Conservation (phyloP, 257 asterid genomes). For the Gentiana macrophylla region DNA sequence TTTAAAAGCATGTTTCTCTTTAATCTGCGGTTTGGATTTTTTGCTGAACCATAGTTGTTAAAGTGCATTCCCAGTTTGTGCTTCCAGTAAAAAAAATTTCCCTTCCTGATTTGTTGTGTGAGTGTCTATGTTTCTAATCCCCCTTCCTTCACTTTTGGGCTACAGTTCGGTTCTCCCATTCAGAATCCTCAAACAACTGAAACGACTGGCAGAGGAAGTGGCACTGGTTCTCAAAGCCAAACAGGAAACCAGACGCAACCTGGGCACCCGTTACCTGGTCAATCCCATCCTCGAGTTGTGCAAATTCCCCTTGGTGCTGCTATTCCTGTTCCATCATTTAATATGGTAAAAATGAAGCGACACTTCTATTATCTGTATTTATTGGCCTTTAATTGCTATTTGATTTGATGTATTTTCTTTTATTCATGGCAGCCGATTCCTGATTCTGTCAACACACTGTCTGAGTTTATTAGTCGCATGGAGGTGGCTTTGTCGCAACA, state of each 20-base stretch:
- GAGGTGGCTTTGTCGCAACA: constrained; percentile 51
- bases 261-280: constrained; percentile 46
- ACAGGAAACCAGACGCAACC: constrained; percentile 44
- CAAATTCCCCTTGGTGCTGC: constrained; percentile 67
- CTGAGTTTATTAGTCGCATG: constrained; percentile 73
- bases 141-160: constrained; percentile 3
- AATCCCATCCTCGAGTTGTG: constrained; percentile 35
- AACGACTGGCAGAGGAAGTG: constrained; percentile 38
- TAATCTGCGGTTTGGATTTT: too few species aligned
- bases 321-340: constrained; percentile 54
- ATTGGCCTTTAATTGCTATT: background rate
- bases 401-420: constrained; percentile 12
- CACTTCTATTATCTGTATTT: too few species aligned
- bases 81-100: too few species aligned
- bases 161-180: constrained; percentile 18
- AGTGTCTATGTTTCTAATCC: background rate
- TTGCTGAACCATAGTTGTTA: too few species aligned
- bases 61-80: too few species aligned
- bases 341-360: constrained; percentile 31
- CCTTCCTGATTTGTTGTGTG: too few species aligned
- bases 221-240: constrained; percentile 41
- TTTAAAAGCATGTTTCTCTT: too few species aligned
- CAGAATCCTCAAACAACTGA: constrained; percentile 43
- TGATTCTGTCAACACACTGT: constrained; percentile 78
- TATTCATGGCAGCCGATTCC: constrained; percentile 62